Conservation (phyloP, 768 basidiomycete species). For the Mrakia gelida region DNA sequence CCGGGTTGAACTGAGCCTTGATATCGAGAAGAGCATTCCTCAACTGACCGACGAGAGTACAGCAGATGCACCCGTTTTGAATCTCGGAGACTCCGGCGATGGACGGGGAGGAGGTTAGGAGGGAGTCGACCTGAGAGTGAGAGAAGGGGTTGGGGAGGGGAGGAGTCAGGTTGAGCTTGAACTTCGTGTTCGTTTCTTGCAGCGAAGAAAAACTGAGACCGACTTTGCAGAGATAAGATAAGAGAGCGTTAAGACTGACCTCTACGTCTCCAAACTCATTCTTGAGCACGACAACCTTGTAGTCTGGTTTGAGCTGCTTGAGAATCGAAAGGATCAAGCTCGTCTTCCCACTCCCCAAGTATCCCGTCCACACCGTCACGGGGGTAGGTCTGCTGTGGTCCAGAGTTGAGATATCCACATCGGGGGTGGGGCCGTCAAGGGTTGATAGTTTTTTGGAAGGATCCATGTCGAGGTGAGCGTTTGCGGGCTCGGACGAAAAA, state of each 20-base stretch:
- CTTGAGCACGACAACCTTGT: slow-evolving; percentile 70
- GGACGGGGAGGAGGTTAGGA: slow-evolving; percentile 68
- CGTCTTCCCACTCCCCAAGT: slow-evolving; percentile 51
- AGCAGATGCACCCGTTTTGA: slow-evolving; percentile 52
- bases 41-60: slow-evolving; percentile 92
- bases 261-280: slow-evolving; percentile 95
- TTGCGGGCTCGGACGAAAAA: too few relatives aligned
- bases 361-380: slow-evolving; percentile 93
- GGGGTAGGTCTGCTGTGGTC: slow-evolving; percentile 53
- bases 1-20: slow-evolving; percentile 55
- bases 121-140: slow-evolving; percentile 69
- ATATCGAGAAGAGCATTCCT: slow-evolving; percentile 85
- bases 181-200: too few relatives aligned
- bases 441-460: not conserved
- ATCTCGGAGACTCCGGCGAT: slow-evolving; percentile 67
- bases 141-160: not conserved
- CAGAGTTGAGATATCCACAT: not conserved
- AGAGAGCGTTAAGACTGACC: slow-evolving; percentile 41
- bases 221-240: slow-evolving; percentile 28
- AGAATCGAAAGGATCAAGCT: slow-evolving; percentile 69
- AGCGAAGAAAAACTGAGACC: too few relatives aligned
- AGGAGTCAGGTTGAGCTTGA: slow-evolving; percentile 14
- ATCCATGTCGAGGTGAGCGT: not conserved
- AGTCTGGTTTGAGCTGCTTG: slow-evolving; percentile 73
- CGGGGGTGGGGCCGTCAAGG: not conserved